Conservation (phyloP, 2,329 filamentous ascomycete species). For the Dactylellina sp. region DNA sequence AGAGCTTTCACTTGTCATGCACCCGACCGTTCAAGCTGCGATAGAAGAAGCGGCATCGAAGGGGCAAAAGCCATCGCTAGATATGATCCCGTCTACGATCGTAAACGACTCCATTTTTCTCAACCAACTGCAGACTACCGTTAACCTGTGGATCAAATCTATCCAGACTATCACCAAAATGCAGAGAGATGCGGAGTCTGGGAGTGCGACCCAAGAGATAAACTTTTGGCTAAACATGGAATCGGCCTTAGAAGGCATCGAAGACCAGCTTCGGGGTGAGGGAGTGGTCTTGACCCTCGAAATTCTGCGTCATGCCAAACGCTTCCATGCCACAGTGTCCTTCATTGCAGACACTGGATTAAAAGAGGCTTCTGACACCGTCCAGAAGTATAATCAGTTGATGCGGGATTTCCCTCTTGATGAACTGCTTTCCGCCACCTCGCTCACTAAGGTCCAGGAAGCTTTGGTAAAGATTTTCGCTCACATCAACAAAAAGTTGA, state of each 20-base stretch:
- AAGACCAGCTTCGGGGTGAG: slow-evolving; percentile 85
- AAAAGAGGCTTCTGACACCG: slow-evolving; percentile 94
- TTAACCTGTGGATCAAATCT: slow-evolving; percentile 98
- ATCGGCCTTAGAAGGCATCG: slow-evolving; percentile 88
- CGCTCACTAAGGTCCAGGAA: slow-evolving; percentile 86
- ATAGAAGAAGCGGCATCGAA: slow-evolving; percentile 79
- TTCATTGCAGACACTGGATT: slow-evolving; percentile 95
- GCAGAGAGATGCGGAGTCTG: slow-evolving; percentile 80
- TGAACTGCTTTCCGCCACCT: slow-evolving; percentile 91
- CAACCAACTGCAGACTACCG: slow-evolving; percentile 90
- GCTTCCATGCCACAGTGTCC: slow-evolving; percentile 96
- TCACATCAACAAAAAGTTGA: slow-evolving; percentile 97
- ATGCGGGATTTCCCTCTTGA: slow-evolving; percentile 98
- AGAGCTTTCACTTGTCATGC: slow-evolving; percentile 85
- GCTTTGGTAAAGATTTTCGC: slow-evolving; percentile 88
- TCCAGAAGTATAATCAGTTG: slow-evolving; percentile 98
- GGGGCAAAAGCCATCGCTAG: slow-evolving; percentile 77
- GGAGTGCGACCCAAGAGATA: slow-evolving; percentile 94
- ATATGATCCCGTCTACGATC: slow-evolving; percentile 79
- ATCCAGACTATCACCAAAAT: slow-evolving; percentile 97
- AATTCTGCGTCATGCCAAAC: slow-evolving; percentile 94
- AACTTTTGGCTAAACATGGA: slow-evolving; percentile 99
- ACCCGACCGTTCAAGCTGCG: slow-evolving; percentile 86
- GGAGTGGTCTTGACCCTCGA: slow-evolving; percentile 92
- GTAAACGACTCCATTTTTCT: slow-evolving; percentile 90